A percentile compares a stretch with the other conserved stretches of the same genome.
Conservation (phyloP, 192 early-diverging fungal species). For the Coemansia biformis region DNA sequence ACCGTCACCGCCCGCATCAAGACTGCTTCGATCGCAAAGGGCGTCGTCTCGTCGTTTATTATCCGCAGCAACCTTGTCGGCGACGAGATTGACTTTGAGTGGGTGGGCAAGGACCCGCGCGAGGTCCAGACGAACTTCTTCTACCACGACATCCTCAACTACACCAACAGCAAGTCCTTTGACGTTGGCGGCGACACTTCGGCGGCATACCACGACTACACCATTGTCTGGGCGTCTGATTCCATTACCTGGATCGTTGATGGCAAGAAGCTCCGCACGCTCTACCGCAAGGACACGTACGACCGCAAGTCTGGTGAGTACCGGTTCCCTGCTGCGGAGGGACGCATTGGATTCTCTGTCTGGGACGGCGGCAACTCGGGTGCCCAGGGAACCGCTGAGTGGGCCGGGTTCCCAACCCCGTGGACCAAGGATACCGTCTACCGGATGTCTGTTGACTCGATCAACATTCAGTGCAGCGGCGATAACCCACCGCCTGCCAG, state of each 20-base stretch:
- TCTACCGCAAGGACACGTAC: slow-evolving; percentile 49
- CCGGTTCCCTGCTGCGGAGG: slow-evolving; percentile 50
- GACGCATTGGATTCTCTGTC: slow-evolving; percentile 58
- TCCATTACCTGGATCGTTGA: slow-evolving; percentile 57
- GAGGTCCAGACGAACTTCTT: slow-evolving; percentile 63
- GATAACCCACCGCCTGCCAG: slow-evolving; percentile 3
- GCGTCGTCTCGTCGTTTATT: slow-evolving; percentile 58
- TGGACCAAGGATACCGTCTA: slow-evolving; percentile 48
- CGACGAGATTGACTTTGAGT: slow-evolving; percentile 68
- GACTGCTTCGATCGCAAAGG: slow-evolving; percentile 50
- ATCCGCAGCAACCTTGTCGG: slow-evolving; percentile 46
- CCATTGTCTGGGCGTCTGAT: slow-evolving; percentile 57
- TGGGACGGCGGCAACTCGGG: slow-evolving; percentile 62
- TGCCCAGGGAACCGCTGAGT: slow-evolving; percentile 49
- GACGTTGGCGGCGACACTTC: slow-evolving; percentile 44
- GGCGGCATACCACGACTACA: slow-evolving; percentile 54
- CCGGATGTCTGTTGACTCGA: slow-evolving; percentile 54
- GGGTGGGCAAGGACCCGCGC: slow-evolving; percentile 54
- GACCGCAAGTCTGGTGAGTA: slow-evolving; percentile 47
- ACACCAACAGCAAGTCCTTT: slow-evolving; percentile 40
- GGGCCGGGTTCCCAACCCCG: slow-evolving; percentile 58
- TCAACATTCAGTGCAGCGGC: slow-evolving; percentile 49
- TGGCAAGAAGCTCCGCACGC: slow-evolving; percentile 49
- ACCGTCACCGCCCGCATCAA: slow-evolving; percentile 59
- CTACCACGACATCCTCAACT: slow-evolving; percentile 55